Conservation (phyloP, 2,329 filamentous ascomycete species). For the Mariannaea sp. region DNA sequence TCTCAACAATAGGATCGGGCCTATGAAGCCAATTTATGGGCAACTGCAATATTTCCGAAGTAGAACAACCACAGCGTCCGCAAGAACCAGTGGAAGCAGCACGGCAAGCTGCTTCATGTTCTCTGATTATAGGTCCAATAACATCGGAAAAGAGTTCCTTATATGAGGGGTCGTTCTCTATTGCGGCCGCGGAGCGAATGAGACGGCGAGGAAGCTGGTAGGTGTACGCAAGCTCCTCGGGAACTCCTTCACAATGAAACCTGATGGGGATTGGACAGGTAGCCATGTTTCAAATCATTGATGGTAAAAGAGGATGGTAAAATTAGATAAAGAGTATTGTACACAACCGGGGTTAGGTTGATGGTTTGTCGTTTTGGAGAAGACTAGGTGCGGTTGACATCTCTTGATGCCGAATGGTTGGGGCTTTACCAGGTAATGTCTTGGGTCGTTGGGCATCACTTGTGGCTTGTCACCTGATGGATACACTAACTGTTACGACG, state of each 20-base stretch:
- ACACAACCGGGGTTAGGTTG: too few relatives aligned
- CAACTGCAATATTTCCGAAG: not conserved
- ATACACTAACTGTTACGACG: too few relatives aligned
- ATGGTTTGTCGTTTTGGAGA: too few relatives aligned
- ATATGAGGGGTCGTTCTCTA: not conserved
- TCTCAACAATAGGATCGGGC: not conserved
- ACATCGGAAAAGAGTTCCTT: not conserved
- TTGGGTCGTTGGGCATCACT: too few relatives aligned
- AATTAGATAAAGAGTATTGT: too few relatives aligned
- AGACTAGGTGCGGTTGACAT: too few relatives aligned
- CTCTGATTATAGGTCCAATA: not conserved
- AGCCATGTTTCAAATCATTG: slow-evolving; percentile 3
- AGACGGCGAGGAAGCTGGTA: slow-evolving; percentile 3
- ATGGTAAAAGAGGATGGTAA: too few relatives aligned
- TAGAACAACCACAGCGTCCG: not conserved
- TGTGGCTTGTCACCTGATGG: too few relatives aligned
- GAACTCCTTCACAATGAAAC: slow-evolving; percentile 8
- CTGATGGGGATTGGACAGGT: slow-evolving; percentile 3
- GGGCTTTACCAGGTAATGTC: too few relatives aligned
- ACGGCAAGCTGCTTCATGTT: slow-evolving; percentile 1
- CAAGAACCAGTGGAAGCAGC: not conserved
- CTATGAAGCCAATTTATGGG: slow-evolving; percentile 7
- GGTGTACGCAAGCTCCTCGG: slow-evolving; percentile 10
- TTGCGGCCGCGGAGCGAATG: not conserved
- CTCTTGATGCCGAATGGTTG: too few relatives aligned